Conservation (phyloP, 2,329 filamentous ascomycete genomes). For the Pestalotiopsis sp. region DNA sequence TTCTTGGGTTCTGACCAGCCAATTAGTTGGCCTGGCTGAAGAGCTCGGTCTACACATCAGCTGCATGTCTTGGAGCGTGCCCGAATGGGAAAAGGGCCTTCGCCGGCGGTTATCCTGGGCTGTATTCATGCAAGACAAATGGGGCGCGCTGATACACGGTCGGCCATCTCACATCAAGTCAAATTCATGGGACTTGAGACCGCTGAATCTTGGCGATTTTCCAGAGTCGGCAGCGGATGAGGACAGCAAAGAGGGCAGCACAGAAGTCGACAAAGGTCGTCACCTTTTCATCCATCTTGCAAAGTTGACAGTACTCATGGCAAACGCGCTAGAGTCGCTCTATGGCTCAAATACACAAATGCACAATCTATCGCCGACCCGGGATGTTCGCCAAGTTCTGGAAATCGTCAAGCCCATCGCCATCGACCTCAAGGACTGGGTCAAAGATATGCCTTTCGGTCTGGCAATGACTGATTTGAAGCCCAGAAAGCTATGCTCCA, state of each 20-base stretch:
- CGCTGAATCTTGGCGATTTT: conserved; percentile 10
- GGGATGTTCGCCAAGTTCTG: background rate
- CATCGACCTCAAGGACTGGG: conserved; percentile 26
- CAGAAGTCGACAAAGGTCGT: background rate
- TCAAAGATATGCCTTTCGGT: conserved; percentile 20
- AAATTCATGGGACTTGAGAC: conserved; percentile 51
- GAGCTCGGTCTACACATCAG: conserved; percentile 58
- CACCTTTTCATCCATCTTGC: background rate
- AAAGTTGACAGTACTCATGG: background rate
- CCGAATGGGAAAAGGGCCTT: conserved; percentile 58
- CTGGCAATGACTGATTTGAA: conserved; percentile 26
- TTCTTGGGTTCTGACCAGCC: conserved; percentile 43
- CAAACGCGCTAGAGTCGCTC: background rate
- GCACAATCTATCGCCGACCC: too few species aligned
- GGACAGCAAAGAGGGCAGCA: conserved; percentile 22
- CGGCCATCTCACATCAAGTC: conserved; percentile 52
- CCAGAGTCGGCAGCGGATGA: conserved; percentile 8
- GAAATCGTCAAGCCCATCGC: conserved; percentile 36
- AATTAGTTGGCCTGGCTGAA: conserved; percentile 52
- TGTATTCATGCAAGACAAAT: conserved; percentile 63
- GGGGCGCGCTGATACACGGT: conserved; percentile 54
- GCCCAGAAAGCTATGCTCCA: conserved; percentile 32
- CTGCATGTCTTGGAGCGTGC: conserved; percentile 58
- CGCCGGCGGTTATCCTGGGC: conserved; percentile 62
- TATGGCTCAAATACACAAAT: background rate